Conservation (phyloP, 108 stramenopile genomes). For the Nitzschia sp. region DNA sequence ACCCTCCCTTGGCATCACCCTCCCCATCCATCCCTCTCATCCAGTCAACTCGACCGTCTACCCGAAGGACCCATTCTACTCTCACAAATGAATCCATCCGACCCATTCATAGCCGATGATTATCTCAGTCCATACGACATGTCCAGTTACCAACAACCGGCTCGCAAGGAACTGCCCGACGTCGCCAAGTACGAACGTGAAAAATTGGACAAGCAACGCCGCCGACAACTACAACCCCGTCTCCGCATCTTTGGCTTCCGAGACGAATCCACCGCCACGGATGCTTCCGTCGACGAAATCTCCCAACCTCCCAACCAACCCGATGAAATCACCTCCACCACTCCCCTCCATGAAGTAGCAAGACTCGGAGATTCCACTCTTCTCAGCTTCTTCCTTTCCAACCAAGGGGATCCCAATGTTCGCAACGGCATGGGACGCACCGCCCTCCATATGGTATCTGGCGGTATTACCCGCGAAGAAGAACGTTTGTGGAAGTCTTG, state of each 20-base stretch:
- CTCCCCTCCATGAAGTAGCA: conserved; percentile 59
- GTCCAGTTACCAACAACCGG: conserved; percentile 16
- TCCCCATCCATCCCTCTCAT: neutral
- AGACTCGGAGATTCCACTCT: conserved; percentile 37
- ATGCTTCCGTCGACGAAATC: neutral
- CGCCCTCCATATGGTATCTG: conserved; percentile 41
- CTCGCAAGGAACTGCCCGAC: conserved; percentile 16
- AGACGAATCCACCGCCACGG: neutral
- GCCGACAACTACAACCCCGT: neutral
- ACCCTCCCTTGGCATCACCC: neutral
- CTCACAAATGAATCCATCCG: conserved; percentile 45
- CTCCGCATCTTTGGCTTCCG: neutral
- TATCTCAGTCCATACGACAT: conserved; percentile 35
- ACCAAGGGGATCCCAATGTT: conserved; percentile 34
- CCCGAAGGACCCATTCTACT: conserved; percentile 28
- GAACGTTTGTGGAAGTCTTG: neutral
- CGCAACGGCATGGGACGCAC: conserved; percentile 43
- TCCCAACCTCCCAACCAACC: neutral
- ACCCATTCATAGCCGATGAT: conserved; percentile 47
- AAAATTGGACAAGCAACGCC: neutral
- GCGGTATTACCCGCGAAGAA: conserved; percentile 38
- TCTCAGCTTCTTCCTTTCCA: conserved; percentile 32
- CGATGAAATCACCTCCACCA: conserved; percentile 24
- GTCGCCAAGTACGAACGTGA: neutral
- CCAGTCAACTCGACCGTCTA: neutral